A percentile compares a stretch with the other conserved stretches of the same genome.
These are phyloP conservation scores for Cyberlindnera euphorbiae DNA, from an alignment of 805 yeast species.

Conservation along the genomic window DNA sequence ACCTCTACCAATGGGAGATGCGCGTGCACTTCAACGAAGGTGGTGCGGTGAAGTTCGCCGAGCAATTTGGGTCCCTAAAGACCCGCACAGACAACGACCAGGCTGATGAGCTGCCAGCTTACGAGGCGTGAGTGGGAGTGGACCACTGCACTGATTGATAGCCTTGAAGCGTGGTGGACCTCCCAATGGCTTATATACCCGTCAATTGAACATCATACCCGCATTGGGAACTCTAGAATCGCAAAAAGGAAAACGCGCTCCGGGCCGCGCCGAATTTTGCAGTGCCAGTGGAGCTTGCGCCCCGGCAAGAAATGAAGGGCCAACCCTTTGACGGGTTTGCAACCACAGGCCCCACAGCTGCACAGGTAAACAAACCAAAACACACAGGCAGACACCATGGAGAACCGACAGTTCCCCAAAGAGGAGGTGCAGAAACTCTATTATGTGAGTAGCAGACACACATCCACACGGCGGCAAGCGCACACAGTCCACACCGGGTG, in stretches of 20 bases:
- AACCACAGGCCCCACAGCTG: conserved; percentile 7
- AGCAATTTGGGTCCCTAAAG: conserved; percentile 29
- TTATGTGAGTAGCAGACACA: conserved; percentile 17
- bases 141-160: no score
- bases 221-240: conserved; percentile 3
- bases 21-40: conserved; percentile 41
- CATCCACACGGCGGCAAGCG: no score
- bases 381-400: neutral
- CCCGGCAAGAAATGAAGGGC: conserved; percentile 9
- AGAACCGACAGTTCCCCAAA: conserved; percentile 12
- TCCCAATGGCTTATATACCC: neutral
- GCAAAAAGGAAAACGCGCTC: no score
- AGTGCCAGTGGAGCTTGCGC: no score
- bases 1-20: conserved; percentile 35
- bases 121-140: no score
- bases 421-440: conserved; percentile 28
- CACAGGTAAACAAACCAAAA: conserved; percentile 2
- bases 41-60: conserved; percentile 40
- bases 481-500: no score
- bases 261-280: no score
- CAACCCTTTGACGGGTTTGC: conserved; percentile 10
- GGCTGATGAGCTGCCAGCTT: conserved; percentile 41
- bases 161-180: neutral
- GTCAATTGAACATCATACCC: conserved; percentile 1
- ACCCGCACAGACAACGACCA: conserved; percentile 38